These are phyloP conservation scores for Talaromyces sp. DNA, from an alignment of 2,329 filamentous ascomycete genomes.

Conservation along the genomic window DNA sequence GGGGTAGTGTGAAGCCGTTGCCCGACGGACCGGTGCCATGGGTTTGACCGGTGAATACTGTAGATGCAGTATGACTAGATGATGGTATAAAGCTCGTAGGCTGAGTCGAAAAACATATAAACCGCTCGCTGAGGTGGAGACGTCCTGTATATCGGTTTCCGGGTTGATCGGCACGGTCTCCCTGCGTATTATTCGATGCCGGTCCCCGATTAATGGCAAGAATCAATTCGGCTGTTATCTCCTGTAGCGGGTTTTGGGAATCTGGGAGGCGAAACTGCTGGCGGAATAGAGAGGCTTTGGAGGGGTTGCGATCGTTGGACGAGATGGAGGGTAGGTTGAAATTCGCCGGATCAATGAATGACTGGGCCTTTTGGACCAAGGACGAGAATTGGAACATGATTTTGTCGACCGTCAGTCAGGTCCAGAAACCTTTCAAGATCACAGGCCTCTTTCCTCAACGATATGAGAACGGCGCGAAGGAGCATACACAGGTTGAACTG, in stretches of 20 bases:
- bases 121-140: slow-evolving; percentile 89
- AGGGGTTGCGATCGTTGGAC: slow-evolving; percentile 72
- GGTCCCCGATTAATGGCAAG: slow-evolving; percentile 55
- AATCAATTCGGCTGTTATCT: slow-evolving; percentile 93
- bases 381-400: slow-evolving; percentile 63
- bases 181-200: slow-evolving; percentile 46
- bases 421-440: background rate
- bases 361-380: slow-evolving; percentile 92
- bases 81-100: slow-evolving; percentile 78
- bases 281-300: slow-evolving; percentile 89
- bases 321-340: slow-evolving; percentile 68
- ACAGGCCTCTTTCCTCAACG: background rate
- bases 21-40: slow-evolving; percentile 87
- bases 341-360: slow-evolving; percentile 85
- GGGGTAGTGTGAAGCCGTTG: slow-evolving; percentile 90
- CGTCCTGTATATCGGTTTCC: slow-evolving; percentile 89
- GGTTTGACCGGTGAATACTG: slow-evolving; percentile 84
- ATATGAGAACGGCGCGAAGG: background rate
- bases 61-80: slow-evolving; percentile 72
- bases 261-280: slow-evolving; percentile 92
- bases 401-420: background rate
- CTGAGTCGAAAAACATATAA: slow-evolving; percentile 93
- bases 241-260: slow-evolving; percentile 86
- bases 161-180: slow-evolving; percentile 55
- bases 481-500: background rate